phyloP scores from a whole-genome alignment of 139 green algal genomes.

The Gonium pectorale region DNA sequence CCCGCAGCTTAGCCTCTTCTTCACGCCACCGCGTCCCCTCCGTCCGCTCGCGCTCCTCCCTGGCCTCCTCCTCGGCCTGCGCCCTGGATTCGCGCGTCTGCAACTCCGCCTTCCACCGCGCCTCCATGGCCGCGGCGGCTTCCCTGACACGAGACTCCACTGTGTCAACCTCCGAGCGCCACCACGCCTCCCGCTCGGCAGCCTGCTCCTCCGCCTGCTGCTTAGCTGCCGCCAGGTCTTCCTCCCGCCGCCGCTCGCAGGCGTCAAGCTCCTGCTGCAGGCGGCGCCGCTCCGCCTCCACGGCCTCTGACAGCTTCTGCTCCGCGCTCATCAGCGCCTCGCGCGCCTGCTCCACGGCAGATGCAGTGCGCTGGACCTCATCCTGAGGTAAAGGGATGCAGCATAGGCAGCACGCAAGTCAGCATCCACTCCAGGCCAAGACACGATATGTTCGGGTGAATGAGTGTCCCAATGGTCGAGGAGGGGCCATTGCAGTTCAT shows the following conservation, averaged over 20 bases:
- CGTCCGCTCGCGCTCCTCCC: no score
- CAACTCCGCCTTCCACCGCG: background rate
- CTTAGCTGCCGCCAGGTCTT: background rate
- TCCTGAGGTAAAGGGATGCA: conserved; percentile 19
- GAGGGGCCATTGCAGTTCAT: no score
- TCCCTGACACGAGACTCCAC: background rate
- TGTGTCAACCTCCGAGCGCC: background rate
- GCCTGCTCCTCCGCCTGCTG: conserved; percentile 33
- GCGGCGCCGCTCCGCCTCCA: background rate
- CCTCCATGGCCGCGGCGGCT: background rate
- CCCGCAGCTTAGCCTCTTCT: background rate
- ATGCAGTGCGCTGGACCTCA: background rate
- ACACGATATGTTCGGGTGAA: no score
- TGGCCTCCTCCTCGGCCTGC: background rate
- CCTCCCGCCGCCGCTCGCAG: background rate
- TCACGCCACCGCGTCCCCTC: background rate
- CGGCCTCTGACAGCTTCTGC: background rate
- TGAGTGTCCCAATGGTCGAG: no score
- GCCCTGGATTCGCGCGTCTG: background rate
- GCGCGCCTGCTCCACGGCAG: background rate
- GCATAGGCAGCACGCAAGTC: no score
- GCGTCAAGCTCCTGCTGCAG: conserved; percentile 8
- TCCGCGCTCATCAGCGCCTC: background rate
- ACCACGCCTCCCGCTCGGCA: background rate
- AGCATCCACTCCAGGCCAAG: background rate